These are phyloP conservation scores for Calonectria pteridis DNA, from an alignment of 2,329 filamentous ascomycete genomes.

Conservation along the genomic window DNA sequence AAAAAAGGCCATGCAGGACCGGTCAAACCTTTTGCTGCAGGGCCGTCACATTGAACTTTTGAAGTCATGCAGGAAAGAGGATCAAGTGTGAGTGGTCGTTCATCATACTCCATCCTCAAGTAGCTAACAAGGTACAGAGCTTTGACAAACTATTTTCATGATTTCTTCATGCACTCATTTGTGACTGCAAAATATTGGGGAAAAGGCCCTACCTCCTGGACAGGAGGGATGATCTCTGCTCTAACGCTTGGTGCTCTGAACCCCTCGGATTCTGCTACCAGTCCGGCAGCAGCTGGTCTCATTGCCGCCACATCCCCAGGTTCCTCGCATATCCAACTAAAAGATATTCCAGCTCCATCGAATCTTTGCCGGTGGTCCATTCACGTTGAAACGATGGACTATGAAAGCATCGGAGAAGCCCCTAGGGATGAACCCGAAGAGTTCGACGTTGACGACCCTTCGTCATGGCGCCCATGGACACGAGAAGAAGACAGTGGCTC, in stretches of 20 bases:
- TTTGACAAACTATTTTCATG: constrained; percentile 29
- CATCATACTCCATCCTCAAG: neutral
- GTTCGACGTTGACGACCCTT: neutral
- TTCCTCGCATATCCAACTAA: neutral
- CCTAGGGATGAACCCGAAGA: neutral
- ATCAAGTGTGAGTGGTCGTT: constrained; percentile 15
- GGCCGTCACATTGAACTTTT: constrained; percentile 17
- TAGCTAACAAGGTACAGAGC: neutral
- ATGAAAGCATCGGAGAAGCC: neutral
- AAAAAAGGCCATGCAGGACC: neutral
- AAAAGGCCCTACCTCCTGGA: constrained; percentile 1
- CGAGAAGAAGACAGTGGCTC: neutral
- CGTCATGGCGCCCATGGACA: neutral
- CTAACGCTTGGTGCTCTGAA: neutral
- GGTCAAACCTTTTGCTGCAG: constrained; percentile 26
- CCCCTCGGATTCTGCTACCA: neutral
- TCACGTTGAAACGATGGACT: neutral
- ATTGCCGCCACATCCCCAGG: neutral
- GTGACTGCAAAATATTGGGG: constrained; percentile 24
- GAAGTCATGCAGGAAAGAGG: constrained; percentile 9
- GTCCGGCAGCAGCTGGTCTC: neutral
- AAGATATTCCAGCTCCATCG: neutral
- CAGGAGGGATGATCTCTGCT: neutral
- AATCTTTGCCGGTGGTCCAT: constrained; percentile 10
- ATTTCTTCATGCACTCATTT: constrained; percentile 29